phyloP scores from a whole-genome alignment of 2,329 filamentous ascomycete species.

The Aspergillus alliaceus region DNA sequence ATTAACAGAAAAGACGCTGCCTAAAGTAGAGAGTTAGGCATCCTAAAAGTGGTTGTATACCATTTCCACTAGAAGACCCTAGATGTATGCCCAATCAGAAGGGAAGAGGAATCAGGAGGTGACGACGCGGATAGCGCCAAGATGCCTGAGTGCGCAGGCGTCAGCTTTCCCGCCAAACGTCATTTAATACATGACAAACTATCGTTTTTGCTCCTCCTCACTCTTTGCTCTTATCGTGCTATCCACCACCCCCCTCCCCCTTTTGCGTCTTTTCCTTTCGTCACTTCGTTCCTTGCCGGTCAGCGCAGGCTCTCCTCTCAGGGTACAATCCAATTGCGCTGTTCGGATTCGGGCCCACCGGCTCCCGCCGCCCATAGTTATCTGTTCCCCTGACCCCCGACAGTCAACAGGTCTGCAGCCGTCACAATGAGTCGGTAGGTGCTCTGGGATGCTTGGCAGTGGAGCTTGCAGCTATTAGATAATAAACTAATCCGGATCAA shows the following conservation, averaged over 20 bases:
- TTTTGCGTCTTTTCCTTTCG: conserved; percentile 3
- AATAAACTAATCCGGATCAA: background rate
- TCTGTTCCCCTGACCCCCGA: conserved; percentile 23
- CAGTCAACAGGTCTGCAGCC: conserved; percentile 43
- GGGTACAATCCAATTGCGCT: conserved; percentile 17
- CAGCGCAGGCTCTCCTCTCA: conserved; percentile 2
- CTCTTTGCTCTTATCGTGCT: conserved; percentile 9
- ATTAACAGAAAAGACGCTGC: background rate
- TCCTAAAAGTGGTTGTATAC: background rate
- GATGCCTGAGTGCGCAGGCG: conserved; percentile 29
- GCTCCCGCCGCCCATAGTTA: conserved; percentile 16
- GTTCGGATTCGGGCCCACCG: conserved; percentile 23
- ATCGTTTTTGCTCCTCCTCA: conserved; percentile 10
- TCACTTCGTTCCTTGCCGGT: background rate
- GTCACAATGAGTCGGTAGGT: conserved; percentile 63
- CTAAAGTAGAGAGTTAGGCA: background rate
- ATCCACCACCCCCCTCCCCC: too few relatives aligned
- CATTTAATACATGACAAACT: conserved; percentile 22
- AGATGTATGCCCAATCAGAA: background rate
- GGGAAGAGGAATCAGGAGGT: conserved; percentile 2
- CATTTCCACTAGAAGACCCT: too few relatives aligned
- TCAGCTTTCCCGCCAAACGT: conserved; percentile 37
- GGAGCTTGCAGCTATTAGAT: background rate
- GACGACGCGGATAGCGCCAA: conserved; percentile 31
- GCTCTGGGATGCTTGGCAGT: conserved; percentile 1